These are phyloP conservation scores for Mortierella sp. DNA, from an alignment of 371 early-diverging fungal genomes.

Conservation along the genomic window DNA sequence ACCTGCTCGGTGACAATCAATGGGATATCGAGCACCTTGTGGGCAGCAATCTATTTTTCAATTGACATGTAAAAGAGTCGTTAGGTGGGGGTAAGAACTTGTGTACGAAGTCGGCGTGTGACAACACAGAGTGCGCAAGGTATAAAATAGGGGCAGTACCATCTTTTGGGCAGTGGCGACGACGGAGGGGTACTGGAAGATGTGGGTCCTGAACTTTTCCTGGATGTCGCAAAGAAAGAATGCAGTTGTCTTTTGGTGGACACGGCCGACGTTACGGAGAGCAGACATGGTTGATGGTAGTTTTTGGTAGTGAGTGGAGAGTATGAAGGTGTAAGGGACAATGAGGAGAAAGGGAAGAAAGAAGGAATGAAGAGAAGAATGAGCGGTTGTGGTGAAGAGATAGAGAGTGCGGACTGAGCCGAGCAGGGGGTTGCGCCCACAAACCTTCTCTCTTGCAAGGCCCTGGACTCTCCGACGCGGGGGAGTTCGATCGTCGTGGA, in stretches of 20 bases:
- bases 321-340: background rate
- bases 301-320: conserved; percentile 7
- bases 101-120: background rate
- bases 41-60: conserved; percentile 66
- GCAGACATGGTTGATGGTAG: conserved; percentile 33
- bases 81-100: background rate
- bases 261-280: conserved; percentile 49
- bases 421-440: background rate
- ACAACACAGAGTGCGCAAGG: background rate
- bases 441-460: background rate
- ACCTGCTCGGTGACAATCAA: conserved; percentile 95
- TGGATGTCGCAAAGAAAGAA: conserved; percentile 96
- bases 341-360: background rate
- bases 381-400: conserved; percentile 13
- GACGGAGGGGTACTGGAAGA: conserved; percentile 85
- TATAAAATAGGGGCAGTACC: conserved; percentile 60
- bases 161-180: conserved; percentile 92
- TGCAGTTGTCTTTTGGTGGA: conserved; percentile 78
- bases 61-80: background rate
- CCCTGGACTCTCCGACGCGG: conserved; percentile 12
- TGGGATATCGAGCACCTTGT: conserved; percentile 83
- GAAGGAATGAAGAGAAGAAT: background rate
- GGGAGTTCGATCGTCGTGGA: background rate
- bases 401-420: background rate
- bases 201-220: conserved; percentile 85